These are phyloP conservation scores for Cryphonectria radicalis DNA, from an alignment of 2,329 filamentous ascomycete species.

Conservation along the genomic window DNA sequence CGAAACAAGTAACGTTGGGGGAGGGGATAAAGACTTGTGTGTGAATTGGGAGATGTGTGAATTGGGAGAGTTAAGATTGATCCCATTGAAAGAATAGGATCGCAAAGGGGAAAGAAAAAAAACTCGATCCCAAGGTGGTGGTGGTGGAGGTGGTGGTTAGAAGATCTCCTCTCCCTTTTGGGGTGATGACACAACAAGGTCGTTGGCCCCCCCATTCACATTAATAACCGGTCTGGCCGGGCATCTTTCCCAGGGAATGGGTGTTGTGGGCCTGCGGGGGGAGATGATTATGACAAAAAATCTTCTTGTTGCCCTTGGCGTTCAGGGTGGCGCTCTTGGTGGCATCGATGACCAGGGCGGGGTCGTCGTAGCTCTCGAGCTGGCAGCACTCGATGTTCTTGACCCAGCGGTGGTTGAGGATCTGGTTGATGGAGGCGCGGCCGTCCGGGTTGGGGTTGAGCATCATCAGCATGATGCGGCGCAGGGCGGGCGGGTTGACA, in stretches of 20 bases:
- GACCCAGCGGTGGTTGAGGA: constrained; percentile 73
- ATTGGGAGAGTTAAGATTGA: no score
- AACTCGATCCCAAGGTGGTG: no score
- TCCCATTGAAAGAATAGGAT: background rate
- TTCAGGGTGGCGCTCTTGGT: constrained; percentile 56
- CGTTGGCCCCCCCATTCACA: background rate
- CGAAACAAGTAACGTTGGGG: background rate
- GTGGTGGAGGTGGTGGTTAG: no score
- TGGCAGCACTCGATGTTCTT: constrained; percentile 80
- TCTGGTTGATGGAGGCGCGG: constrained; percentile 71
- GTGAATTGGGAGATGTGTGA: no score
- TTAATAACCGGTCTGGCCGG: constrained; percentile 58
- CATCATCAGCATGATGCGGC: constrained; percentile 78
- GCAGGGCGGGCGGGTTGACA: constrained; percentile 69
- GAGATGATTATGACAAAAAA: constrained; percentile 63
- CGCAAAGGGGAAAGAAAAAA: no score
- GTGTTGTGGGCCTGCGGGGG: constrained; percentile 51
- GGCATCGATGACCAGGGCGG: constrained; percentile 63
- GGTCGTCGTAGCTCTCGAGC: constrained; percentile 70
- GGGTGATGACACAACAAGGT: background rate
- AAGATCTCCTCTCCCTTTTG: no score
- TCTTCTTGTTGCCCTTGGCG: constrained; percentile 51
- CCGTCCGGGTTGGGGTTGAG: constrained; percentile 75
- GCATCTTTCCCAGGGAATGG: constrained; percentile 59
- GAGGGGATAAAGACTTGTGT: background rate